Evolutionary conservation across 345 rosid species (phyloP).

Genomic region (Salix udensis): DNA sequence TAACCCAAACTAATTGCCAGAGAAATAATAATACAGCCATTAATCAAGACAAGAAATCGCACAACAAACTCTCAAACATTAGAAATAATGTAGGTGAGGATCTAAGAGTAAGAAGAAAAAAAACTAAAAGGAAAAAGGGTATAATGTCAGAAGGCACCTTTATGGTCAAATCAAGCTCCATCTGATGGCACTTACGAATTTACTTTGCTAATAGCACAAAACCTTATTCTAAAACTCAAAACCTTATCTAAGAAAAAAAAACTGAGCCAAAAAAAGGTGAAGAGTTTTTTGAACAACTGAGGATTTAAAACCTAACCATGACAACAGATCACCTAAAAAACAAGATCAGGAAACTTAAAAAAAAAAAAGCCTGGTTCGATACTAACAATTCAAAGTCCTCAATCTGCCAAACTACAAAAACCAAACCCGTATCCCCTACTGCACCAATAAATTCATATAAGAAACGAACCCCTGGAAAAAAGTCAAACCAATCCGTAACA

Average conservation of each 20-base stretch:
- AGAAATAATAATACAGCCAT: background rate
- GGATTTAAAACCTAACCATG: background rate
- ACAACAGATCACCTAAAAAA: background rate
- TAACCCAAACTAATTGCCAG: background rate
- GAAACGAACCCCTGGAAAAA: background rate
- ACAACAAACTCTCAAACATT: background rate
- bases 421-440: background rate
- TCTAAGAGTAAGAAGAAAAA: background rate
- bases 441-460: background rate
- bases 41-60: background rate
- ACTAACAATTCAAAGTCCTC: background rate
- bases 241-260: background rate
- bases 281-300: background rate
- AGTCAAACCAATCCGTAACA: background rate
- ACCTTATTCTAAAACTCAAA: background rate
- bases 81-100: background rate
- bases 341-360: background rate
- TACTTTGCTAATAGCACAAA: background rate
- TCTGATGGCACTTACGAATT: background rate
- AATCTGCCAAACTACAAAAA: conserved; percentile 13
- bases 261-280: background rate
- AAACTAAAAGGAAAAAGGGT: background rate
- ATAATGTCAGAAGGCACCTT: background rate
- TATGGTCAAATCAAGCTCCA: background rate
- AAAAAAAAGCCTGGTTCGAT: background rate